Evolutionary conservation across 495 filamentous ascomycete species (phyloP).

Genomic region (Aspergillus nidulans): DNA sequence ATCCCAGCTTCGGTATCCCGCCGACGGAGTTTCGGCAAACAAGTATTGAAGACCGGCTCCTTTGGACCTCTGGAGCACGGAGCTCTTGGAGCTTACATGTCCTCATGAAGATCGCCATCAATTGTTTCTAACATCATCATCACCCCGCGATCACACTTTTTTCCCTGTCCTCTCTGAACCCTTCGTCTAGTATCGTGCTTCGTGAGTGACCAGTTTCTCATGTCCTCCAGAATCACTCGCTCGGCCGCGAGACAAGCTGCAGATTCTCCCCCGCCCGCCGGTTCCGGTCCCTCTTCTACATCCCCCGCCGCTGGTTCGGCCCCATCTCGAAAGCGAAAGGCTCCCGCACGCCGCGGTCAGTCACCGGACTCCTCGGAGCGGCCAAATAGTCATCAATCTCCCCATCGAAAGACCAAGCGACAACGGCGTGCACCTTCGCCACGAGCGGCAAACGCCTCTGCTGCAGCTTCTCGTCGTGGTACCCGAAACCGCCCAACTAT

Average conservation of each 20-base stretch:
- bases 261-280: constrained; percentile 42
- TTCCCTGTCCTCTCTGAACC: constrained; percentile 2
- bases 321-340: constrained; percentile 55
- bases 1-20: not conserved
- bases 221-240: constrained; percentile 80
- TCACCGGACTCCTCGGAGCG: constrained; percentile 36
- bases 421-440: constrained; percentile 41
- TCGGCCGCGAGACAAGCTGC: constrained; percentile 75
- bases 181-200: constrained; percentile 1
- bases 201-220: constrained; percentile 50
- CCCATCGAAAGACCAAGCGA: constrained; percentile 42
- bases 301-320: constrained; percentile 39
- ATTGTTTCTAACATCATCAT: not conserved
- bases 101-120: not conserved
- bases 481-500: constrained; percentile 65
- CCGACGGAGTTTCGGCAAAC: constrained; percentile 1
- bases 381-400: constrained; percentile 33
- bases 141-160: not conserved
- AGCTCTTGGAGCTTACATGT: not conserved
- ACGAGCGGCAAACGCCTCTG: constrained; percentile 33
- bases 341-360: constrained; percentile 38
- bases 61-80: not conserved
- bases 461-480: constrained; percentile 51
- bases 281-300: constrained; percentile 32
- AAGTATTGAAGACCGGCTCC: not conserved